A percentile compares a stretch with the other conserved stretches of the same genome.
Conservation (phyloP, 2,329 filamentous ascomycete species). For the Paradendryphiella salina region DNA sequence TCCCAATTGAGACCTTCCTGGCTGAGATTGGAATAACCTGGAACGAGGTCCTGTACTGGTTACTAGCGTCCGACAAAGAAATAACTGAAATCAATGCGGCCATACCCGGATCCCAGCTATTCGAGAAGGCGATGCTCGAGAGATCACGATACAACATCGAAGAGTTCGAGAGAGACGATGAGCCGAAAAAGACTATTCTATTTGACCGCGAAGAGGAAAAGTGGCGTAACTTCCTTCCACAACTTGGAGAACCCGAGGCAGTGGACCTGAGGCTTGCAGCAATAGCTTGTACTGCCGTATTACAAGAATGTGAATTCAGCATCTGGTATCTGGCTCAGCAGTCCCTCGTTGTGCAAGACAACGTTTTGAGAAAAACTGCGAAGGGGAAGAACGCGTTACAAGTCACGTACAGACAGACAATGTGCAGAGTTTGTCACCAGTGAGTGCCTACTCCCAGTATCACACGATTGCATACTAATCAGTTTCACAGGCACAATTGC, state of each 20-base stretch:
- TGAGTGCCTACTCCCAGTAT: slow-evolving; percentile 17
- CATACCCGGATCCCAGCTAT: slow-evolving; percentile 4
- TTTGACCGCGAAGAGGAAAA: slow-evolving; percentile 35
- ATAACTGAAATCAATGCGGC: slow-evolving; percentile 19
- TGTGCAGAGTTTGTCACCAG: slow-evolving; percentile 42
- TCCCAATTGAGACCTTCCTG: slow-evolving; percentile 43
- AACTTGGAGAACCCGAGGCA: slow-evolving; percentile 31
- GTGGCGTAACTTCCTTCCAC: slow-evolving; percentile 39
- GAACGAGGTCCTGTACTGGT: slow-evolving; percentile 46
- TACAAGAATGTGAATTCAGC: slow-evolving; percentile 41
- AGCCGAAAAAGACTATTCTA: slow-evolving; percentile 5
- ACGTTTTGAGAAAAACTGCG: slow-evolving; percentile 9
- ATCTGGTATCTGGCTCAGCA: slow-evolving; percentile 49
- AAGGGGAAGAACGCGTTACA: slow-evolving; percentile 1
- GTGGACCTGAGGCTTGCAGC: slow-evolving; percentile 38
- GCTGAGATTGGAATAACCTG: slow-evolving; percentile 42
- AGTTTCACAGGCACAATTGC: slow-evolving; percentile 41
- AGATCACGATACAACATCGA: slow-evolving; percentile 32
- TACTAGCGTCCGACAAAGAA: slow-evolving; percentile 37
- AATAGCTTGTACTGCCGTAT: slow-evolving; percentile 45
- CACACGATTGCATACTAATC: slow-evolving; percentile 1
- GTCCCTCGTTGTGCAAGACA: slow-evolving; percentile 20
- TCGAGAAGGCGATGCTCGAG: slow-evolving; percentile 21
- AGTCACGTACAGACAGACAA: slow-evolving; percentile 25
- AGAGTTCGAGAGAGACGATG: slow-evolving; percentile 15